Base-by-base conservation (phyloP, 1,139 yeast species). In the Pichia terricola region DNA sequence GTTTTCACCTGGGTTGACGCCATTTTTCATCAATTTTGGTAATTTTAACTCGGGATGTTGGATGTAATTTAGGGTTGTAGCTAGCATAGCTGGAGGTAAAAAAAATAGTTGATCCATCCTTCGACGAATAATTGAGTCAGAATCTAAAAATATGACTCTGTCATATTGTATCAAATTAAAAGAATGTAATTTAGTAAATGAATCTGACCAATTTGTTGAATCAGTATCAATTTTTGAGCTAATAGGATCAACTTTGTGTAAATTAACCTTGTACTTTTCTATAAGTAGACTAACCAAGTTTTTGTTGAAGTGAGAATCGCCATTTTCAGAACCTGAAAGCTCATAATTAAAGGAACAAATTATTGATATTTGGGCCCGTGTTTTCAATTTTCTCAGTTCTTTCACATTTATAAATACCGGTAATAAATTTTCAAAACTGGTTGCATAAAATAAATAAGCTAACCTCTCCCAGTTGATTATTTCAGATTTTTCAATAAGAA, bases 181-280 rank as follows among this genome's bases (percentile, higher is more conserved):
- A 0, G 75, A 68, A 48, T 70, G 67, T 35, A 78, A 61, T 52
- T 79, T 78, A 0, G 82, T 77, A 50, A 74, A 72, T 40, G 80
- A 73, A 8, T 70, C 65, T 3, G 64, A 54, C 83, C 83, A 78
- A 36, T 65, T 37, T 26, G 32, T 34, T 26, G 40, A 43, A 40
- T 40, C 43, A n/a, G 31, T 30, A 6, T 30, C 28, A 37, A 22
- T 35, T 26, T 35, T 44, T 2, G 49, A 44, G n/a, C 28, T 35
- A 16, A 46, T 40, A 6, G 39, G 35, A 4, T 42, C 28, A 30
- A 41, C 40, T 10, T 26, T 3, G 11, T 31, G n/a, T 5, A 45
- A 5, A 28, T 34, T 32, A 7, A 28, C 38, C 11, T 26, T 5
- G 35, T 45, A 45, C 33, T 26, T 31, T 4, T 40, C 36, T 26